These are phyloP conservation scores for Rhodofomes roseus DNA, from an alignment of 1,284 basidiomycete species.

Conservation along the genomic window DNA sequence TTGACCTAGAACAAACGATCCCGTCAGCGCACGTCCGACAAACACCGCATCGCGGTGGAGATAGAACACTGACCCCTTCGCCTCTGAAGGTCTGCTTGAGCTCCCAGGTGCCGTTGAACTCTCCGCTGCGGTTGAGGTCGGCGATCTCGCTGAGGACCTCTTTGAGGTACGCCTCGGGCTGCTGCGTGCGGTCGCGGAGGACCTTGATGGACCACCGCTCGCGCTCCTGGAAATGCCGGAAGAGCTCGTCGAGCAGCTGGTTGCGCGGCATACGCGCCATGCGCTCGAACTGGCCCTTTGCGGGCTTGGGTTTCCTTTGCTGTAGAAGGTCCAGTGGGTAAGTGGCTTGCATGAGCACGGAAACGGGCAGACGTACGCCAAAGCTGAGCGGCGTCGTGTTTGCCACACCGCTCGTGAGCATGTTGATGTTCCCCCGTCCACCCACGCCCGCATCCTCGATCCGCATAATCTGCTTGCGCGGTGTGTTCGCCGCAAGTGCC, in stretches of 20 bases:
- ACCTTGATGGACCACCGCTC: constrained; percentile 83
- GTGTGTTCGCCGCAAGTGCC: constrained; percentile 57
- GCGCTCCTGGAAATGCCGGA: constrained; percentile 74
- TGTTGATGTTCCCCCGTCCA: constrained; percentile 65
- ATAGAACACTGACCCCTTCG: constrained; percentile 42
- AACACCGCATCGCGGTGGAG: neutral
- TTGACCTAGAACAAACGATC: constrained; percentile 40
- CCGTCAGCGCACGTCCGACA: constrained; percentile 2
- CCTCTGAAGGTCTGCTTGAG: constrained; percentile 63
- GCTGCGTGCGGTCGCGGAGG: constrained; percentile 79
- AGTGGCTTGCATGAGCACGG: neutral
- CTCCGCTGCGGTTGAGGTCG: constrained; percentile 76
- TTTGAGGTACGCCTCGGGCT: constrained; percentile 90
- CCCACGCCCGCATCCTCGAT: constrained; percentile 56
- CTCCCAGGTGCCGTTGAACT: constrained; percentile 69
- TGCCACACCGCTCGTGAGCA: constrained; percentile 40
- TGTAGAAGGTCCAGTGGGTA: constrained; percentile 22
- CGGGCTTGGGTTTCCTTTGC: constrained; percentile 60
- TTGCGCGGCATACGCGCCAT: constrained; percentile 88
- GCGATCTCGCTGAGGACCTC: constrained; percentile 85
- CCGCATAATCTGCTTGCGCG: constrained; percentile 52
- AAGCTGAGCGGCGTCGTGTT: constrained; percentile 47
- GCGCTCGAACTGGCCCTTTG: constrained; percentile 77
- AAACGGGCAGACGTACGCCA: constrained; percentile 43
- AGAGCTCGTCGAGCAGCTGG: constrained; percentile 86